These are phyloP conservation scores for Ambrosia trifida DNA, from an alignment of 129 eudicot genomes.

Conservation along the genomic window DNA sequence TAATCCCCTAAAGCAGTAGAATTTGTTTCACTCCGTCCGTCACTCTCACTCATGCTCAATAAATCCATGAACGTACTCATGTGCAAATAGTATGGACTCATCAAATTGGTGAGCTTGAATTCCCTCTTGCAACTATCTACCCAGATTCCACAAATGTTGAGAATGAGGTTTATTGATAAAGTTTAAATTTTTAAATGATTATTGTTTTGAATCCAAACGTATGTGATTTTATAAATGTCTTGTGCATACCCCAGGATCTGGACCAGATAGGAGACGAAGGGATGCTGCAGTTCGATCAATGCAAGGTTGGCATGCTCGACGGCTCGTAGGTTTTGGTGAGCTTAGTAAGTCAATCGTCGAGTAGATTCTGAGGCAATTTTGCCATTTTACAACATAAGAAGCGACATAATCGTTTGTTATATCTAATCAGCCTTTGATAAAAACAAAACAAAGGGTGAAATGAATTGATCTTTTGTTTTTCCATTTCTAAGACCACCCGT, in stretches of 20 bases:
- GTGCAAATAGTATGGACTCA: neutral
- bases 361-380: neutral
- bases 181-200: too few relatives aligned
- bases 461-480: too few relatives aligned
- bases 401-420: too few relatives aligned
- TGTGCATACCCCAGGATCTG: conserved; percentile 56
- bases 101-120: too few relatives aligned
- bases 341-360: conserved; percentile 50
- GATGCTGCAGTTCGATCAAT: conserved; percentile 97
- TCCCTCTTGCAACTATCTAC: too few relatives aligned
- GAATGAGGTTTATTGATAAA: too few relatives aligned
- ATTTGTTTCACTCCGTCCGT: neutral
- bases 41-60: conserved; percentile 18
- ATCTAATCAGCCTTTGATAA: too few relatives aligned
- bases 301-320: conserved; percentile 95
- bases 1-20: neutral
- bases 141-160: too few relatives aligned
- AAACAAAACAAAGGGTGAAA: too few relatives aligned
- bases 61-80: conserved; percentile 20
- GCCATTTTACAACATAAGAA: neutral
- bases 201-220: neutral
- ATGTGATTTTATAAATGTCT: conserved; percentile 18
- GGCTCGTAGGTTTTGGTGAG: conserved; percentile 67
- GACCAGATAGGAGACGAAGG: conserved; percentile 85
- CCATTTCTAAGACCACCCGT: too few relatives aligned